Evolutionary conservation across 1,284 basidiomycete genomes (phyloP).

Genomic region (Cryptococcus sp.): DNA sequence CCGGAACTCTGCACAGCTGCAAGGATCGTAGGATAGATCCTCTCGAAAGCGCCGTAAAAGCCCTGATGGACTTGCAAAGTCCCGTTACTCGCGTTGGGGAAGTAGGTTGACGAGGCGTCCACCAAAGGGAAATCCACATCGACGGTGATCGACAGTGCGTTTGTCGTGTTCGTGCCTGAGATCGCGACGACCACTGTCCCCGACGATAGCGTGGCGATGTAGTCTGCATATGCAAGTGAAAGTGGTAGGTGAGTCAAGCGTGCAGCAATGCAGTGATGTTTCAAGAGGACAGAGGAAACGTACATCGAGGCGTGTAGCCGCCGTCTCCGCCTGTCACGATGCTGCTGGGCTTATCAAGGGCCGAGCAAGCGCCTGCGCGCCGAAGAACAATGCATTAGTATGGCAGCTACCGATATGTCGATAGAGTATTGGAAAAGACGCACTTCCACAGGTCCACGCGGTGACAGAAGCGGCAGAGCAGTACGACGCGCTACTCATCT

Average conservation of each 20-base stretch:
- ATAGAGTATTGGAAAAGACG: background rate
- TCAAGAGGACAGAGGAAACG: background rate
- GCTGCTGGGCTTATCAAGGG: constrained; percentile 8
- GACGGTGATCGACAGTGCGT: constrained; percentile 16
- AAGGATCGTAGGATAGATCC: constrained; percentile 14
- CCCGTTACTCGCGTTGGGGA: constrained; percentile 13
- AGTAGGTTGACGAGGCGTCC: constrained; percentile 6
- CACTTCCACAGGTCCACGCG: constrained; percentile 13
- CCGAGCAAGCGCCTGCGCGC: constrained; percentile 14
- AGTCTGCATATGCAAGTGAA: constrained; percentile 9
- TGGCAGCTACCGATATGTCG: background rate
- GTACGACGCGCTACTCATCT: constrained; percentile 10
- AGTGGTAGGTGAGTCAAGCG: background rate
- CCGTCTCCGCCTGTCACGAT: constrained; percentile 25
- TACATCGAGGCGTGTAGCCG: constrained; percentile 17
- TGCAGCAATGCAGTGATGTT: background rate
- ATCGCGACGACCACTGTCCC: constrained; percentile 24
- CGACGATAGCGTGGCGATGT: constrained; percentile 8
- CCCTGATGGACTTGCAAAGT: constrained; percentile 25
- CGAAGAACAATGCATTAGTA: background rate
- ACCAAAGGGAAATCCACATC: constrained; percentile 24
- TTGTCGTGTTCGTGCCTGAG: constrained; percentile 22
- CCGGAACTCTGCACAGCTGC: constrained; percentile 13
- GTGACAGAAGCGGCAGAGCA: constrained; percentile 4
- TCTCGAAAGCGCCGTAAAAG: constrained; percentile 27